Evolutionary conservation across 148 eudicot genomes (phyloP).

Genomic region (Amaranthus hypochondriacus): DNA sequence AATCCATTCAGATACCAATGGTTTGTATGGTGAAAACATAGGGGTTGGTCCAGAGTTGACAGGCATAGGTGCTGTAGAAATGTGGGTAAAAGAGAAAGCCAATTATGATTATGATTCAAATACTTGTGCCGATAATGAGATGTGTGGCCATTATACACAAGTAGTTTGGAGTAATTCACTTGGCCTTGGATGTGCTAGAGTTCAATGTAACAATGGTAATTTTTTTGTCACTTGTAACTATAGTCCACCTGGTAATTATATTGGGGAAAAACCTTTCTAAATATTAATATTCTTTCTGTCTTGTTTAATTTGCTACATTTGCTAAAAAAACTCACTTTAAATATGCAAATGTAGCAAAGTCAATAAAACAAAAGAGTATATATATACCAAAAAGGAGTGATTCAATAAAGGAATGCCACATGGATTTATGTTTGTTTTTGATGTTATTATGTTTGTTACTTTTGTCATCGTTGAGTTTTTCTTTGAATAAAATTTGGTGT

Average conservation of each 20-base stretch:
- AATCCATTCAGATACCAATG: slow-evolving; percentile 19
- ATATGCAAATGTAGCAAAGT: no score
- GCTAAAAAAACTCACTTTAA: no score
- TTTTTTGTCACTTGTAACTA: slow-evolving; percentile 7
- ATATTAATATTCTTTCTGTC: no score
- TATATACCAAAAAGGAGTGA: no score
- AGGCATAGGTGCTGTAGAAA: slow-evolving; percentile 17
- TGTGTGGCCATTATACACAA: slow-evolving; percentile 13
- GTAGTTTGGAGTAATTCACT: slow-evolving; percentile 7
- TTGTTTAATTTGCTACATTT: no score
- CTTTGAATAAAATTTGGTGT: no score
- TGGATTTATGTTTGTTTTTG: no score
- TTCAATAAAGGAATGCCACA: no score
- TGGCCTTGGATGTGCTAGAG: slow-evolving; percentile 15
- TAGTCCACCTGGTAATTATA: background rate
- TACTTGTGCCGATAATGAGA: slow-evolving; percentile 24
- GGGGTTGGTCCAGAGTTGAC: slow-evolving; percentile 20
- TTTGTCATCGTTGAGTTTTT: no score
- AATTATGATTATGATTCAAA: slow-evolving; percentile 29
- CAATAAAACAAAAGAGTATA: no score
- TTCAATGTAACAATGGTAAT: background rate
- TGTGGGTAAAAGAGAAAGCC: slow-evolving; percentile 33
- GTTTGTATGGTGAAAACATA: slow-evolving; percentile 32
- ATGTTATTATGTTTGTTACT: no score
- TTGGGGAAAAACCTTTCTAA: slow-evolving; percentile 27